A percentile compares a stretch with the other conserved stretches of the same genome.
These are phyloP conservation scores for Arbutus unedo DNA, from an alignment of 148 eudicot species.

Conservation along the genomic window DNA sequence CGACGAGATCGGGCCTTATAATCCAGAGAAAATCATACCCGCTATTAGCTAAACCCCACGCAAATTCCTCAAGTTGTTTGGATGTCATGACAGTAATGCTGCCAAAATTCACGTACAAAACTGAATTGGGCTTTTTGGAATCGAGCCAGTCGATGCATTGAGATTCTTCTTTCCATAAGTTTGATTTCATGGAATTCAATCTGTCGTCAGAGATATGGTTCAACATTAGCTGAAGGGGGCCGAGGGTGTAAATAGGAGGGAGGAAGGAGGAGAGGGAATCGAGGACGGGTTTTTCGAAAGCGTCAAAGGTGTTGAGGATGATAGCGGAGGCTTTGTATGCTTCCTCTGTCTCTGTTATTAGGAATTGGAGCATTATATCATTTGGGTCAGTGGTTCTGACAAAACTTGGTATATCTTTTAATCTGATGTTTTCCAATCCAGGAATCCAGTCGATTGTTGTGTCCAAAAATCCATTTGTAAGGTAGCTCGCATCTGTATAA, in stretches of 20 bases:
- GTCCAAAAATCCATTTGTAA: conserved; percentile 53
- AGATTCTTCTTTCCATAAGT: conserved; percentile 51
- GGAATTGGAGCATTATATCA: conserved; percentile 18
- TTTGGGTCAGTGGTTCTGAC: conserved; percentile 34
- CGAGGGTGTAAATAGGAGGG: conserved; percentile 42
- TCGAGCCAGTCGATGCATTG: conserved; percentile 53
- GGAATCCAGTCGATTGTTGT: conserved; percentile 39
- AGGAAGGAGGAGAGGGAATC: conserved; percentile 22
- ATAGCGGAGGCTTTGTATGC: conserved; percentile 34
- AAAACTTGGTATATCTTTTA: conserved; percentile 46
- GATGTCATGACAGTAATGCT: conserved; percentile 45
- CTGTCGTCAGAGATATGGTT: conserved; percentile 22
- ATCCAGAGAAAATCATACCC: conserved; percentile 53
- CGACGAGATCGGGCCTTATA: conserved; percentile 50
- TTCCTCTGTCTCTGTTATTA: conserved; percentile 16
- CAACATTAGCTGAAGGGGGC: conserved; percentile 36
- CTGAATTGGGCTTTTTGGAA: conserved; percentile 33
- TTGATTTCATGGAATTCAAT: conserved; percentile 36
- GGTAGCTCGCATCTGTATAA: conserved; percentile 32
- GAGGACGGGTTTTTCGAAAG: conserved; percentile 39
- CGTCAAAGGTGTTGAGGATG: conserved; percentile 51
- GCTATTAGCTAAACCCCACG: conserved; percentile 71
- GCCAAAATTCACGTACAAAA: conserved; percentile 51
- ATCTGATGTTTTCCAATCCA: conserved; percentile 27
- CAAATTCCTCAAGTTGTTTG: conserved; percentile 45